Conservation (phyloP, 805 yeast species). For the Maudiozyma barnettii region DNA sequence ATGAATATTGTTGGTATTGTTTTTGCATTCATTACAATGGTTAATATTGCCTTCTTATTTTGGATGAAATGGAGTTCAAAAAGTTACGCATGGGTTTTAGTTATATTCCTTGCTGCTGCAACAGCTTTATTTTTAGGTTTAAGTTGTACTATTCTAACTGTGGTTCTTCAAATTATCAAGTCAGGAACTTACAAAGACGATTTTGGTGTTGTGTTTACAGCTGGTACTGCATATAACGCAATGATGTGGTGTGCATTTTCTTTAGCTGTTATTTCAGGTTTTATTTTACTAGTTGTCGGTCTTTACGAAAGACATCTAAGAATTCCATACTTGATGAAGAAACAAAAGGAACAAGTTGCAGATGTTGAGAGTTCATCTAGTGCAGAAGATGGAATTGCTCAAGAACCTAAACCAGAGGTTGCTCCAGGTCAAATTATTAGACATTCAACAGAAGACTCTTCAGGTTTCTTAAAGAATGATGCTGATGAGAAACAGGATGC, state of each 20-base stretch:
- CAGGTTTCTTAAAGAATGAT: neutral
- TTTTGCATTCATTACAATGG: conserved; percentile 14
- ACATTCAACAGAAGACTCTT: neutral
- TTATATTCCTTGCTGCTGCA: neutral
- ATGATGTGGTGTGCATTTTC: conserved; percentile 26
- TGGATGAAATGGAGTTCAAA: conserved; percentile 4
- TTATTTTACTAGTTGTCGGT: conserved; percentile 1
- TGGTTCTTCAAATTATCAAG: conserved; percentile 23
- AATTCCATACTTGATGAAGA: neutral
- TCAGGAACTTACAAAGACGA: conserved; percentile 25
- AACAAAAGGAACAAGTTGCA: neutral
- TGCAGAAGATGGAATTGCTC: neutral
- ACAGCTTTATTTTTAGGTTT: conserved; percentile 21
- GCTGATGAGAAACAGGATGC: neutral
- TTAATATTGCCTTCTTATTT: conserved; percentile 10
- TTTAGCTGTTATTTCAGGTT: conserved; percentile 8
- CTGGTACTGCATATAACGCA: conserved; percentile 23
- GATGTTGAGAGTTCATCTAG: neutral
- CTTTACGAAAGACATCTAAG: conserved; percentile 4
- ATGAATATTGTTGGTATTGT: conserved; percentile 21
- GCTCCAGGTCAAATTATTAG: neutral
- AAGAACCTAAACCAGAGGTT: neutral
- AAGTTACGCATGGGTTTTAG: conserved; percentile 4
- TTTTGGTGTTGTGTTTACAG: conserved; percentile 21
- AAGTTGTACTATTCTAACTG: conserved; percentile 21